Base-by-base conservation (phyloP, 2,329 filamentous ascomycete genomes). In the Botrytis galanthina region DNA sequence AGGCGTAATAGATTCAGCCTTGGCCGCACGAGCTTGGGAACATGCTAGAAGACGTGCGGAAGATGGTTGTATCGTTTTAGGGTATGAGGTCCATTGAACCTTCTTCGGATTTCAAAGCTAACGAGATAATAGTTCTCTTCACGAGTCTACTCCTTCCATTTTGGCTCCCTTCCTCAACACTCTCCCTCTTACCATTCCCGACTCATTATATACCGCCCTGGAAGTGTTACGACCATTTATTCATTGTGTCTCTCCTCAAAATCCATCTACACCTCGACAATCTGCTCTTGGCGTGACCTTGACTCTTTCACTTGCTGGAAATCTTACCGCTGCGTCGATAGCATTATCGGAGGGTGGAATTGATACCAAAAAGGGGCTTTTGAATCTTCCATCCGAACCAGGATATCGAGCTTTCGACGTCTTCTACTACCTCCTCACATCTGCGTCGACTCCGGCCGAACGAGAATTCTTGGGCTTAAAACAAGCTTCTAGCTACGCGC, bases 391-490 rank as follows among this genome's bases (percentile, higher is more conserved):
- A 0, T 83, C 90, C 0, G 90, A 97, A 80, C 80, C 90, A 10
- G 96, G 96, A 20, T 94, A 94, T 82, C 91, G 96, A 75, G 96
- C 95, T 5, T 99, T 99, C 78, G 95, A 99, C 80, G 96, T 97
- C 68, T 98, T 99, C 81, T 98, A 99, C 84, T 98, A 98, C 79
- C 89, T 99, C 0, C 87, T 98, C 60, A 97, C 95, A 0, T 94
- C 93, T n/a, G 92, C 93, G 0, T 97, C 96, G 0, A 96, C 93
- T 1, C 90, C 92, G 6, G 91, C 94, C 2, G 96, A 99, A 83
- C 88, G 94, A 73, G 95, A 98, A 81, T 97, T 95, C 75, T 85
- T 99, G 22, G 90, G 92, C 39, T 87, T 99, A 44, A 92, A 94
- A 83, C 86, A 90, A 14, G 89, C 93, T 4, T 92, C 93, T 6